These are phyloP conservation scores for Aechmea fasciata DNA, from an alignment of 176 grass and related monocot species.

Conservation along the genomic window DNA sequence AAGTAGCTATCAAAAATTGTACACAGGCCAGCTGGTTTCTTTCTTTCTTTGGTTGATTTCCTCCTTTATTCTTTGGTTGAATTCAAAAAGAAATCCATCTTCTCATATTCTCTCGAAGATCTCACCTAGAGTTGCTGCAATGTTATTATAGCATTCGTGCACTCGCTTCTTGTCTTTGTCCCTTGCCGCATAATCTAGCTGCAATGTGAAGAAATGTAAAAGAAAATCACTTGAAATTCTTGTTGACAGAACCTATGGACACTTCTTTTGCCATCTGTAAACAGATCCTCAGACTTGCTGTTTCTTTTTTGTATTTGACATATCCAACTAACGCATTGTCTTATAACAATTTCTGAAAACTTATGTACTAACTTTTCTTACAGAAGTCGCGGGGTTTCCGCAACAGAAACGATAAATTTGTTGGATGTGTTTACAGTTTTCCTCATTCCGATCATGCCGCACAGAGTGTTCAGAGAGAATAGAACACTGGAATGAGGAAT, in stretches of 20 bases:
- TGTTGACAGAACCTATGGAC: too few species aligned
- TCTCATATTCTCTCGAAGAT: background rate
- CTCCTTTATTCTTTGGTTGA: background rate
- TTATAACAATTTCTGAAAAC: too few species aligned
- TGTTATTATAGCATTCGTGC: background rate
- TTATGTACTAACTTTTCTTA: too few species aligned
- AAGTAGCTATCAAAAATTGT: too few species aligned
- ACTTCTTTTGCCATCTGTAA: too few species aligned
- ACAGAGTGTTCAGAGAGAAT: background rate
- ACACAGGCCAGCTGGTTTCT: background rate
- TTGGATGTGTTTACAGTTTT: too few species aligned
- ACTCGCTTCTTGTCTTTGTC: background rate
- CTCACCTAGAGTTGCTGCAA: background rate
- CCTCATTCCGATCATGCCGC: too few species aligned
- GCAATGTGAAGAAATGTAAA: background rate
- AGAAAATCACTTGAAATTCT: background rate
- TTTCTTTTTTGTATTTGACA: too few species aligned
- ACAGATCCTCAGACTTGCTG: too few species aligned
- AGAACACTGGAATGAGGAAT: background rate
- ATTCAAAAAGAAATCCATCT: background rate
- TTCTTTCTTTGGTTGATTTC: background rate
- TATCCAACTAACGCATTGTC: too few species aligned
- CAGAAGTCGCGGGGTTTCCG: too few species aligned
- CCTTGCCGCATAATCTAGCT: conserved; percentile 2
- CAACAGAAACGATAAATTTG: too few species aligned